Conservation (phyloP, 768 basidiomycete species). For the Austroboletus eburneus region DNA sequence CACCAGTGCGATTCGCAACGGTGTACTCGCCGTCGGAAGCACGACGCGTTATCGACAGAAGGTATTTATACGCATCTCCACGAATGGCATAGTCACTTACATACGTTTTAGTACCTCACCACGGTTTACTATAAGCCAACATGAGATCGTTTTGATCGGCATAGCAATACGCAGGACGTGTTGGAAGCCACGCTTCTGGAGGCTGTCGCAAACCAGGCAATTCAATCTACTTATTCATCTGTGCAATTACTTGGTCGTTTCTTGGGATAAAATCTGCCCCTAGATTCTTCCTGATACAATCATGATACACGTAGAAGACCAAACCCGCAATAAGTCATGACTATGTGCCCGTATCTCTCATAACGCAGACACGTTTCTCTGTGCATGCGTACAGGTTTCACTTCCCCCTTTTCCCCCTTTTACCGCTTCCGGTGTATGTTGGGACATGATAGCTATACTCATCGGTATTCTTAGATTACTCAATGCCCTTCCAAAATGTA, state of each 20-base stretch:
- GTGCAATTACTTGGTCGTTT: slow-evolving; percentile 22
- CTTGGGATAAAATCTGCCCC: slow-evolving; percentile 25
- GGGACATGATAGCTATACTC: slow-evolving; percentile 13
- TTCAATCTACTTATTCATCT: slow-evolving; percentile 25
- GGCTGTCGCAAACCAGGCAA: slow-evolving; percentile 7
- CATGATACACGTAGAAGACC: slow-evolving; percentile 19
- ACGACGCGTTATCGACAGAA: slow-evolving; percentile 92
- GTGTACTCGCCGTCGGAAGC: slow-evolving; percentile 86
- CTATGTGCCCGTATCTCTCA: slow-evolving; percentile 12
- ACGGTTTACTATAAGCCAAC: slow-evolving; percentile 81
- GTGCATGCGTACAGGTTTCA: slow-evolving; percentile 2
- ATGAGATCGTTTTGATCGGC: slow-evolving; percentile 23
- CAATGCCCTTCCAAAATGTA: slow-evolving; percentile 14
- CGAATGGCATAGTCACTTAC: slow-evolving; percentile 13
- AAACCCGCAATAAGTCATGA: slow-evolving; percentile 12
- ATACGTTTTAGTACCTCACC: slow-evolving; percentile 63
- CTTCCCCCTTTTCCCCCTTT: slow-evolving; percentile 1
- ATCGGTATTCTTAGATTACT: slow-evolving; percentile 18
- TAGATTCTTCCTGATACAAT: slow-evolving; percentile 24
- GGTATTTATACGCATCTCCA: slow-evolving; percentile 39
- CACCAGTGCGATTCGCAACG: slow-evolving; percentile 92
- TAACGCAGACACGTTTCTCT: slow-evolving; percentile 5
- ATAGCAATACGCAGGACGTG: slow-evolving; percentile 23
- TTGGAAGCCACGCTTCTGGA: slow-evolving; percentile 19
- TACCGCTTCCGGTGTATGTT: slow-evolving; percentile 15